A percentile compares a stretch with the other conserved stretches of the same genome.
These are phyloP conservation scores for Aspergillus aculeatinus DNA, from an alignment of 2,329 filamentous ascomycete species.

Conservation along the genomic window DNA sequence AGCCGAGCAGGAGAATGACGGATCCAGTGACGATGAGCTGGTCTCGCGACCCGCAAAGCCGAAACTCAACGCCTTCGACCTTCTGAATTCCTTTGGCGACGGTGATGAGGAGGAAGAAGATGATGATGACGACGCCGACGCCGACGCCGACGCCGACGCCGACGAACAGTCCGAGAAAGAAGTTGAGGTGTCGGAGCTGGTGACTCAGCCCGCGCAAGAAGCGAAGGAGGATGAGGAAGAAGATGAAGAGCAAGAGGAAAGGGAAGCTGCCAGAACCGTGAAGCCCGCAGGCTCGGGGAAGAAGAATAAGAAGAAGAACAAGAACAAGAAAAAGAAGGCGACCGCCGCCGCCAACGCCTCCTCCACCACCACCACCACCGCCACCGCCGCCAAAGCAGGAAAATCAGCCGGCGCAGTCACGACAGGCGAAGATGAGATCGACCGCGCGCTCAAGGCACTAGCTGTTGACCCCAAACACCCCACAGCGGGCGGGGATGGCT, in stretches of 20 bases:
- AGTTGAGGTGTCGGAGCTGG: constrained; percentile 6
- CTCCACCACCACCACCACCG: too few relatives aligned
- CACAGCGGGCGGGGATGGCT: constrained; percentile 1
- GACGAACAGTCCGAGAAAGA: constrained; percentile 35
- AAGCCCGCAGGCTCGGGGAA: constrained; percentile 28
- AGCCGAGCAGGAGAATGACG: constrained; percentile 37
- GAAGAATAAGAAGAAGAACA: constrained; percentile 56
- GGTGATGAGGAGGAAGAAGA: constrained; percentile 23
- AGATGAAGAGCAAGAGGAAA: constrained; percentile 10
- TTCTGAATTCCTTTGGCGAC: constrained; percentile 48
- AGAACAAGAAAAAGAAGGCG: constrained; percentile 60
- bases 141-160: constrained; percentile 37
- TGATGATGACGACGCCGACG: constrained; percentile 40
- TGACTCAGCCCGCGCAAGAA: constrained; percentile 11
- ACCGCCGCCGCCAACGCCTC: constrained; percentile 28
- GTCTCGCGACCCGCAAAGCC: constrained; percentile 35
- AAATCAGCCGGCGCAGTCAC: constrained; percentile 6
- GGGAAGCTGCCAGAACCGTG: constrained; percentile 16
- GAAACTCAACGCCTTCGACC: constrained; percentile 56
- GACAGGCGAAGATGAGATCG: constrained; percentile 60
- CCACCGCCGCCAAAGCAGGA: constrained; percentile 18
- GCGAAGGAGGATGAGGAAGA: constrained; percentile 19
- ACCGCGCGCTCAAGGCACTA: constrained; percentile 61
- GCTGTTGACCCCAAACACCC: constrained; percentile 42
- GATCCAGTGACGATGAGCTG: constrained; percentile 43